These are phyloP conservation scores for Hebeloma cylindrosporum DNA, from an alignment of 768 basidiomycete species.

Conservation along the genomic window DNA sequence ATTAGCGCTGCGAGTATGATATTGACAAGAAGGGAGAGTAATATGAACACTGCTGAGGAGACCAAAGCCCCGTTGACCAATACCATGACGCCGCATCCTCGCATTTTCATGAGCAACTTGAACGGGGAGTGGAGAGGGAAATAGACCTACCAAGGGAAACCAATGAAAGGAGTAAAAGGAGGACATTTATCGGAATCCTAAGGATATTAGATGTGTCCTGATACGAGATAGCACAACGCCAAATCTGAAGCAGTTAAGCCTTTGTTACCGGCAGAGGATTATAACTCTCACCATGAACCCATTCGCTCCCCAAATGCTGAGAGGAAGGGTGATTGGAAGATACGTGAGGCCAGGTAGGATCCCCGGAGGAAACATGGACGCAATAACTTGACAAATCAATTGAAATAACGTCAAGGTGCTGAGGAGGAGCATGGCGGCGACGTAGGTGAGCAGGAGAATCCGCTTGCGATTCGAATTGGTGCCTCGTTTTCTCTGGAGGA, in stretches of 20 bases:
- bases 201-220: background rate
- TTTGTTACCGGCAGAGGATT: background rate
- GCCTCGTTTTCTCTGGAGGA: background rate
- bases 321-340: constrained; percentile 6
- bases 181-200: background rate
- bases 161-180: constrained; percentile 2
- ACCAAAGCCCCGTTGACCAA: constrained; percentile 1
- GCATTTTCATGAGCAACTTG: background rate
- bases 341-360: constrained; percentile 1
- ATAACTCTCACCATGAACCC: constrained; percentile 7
- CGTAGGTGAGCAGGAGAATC: constrained; percentile 5
- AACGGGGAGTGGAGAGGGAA: background rate
- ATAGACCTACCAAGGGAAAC: constrained; percentile 3
- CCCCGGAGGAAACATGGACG: too few relatives aligned
- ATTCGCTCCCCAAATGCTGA: constrained; percentile 15
- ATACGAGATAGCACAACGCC: constrained; percentile 13
- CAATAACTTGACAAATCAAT: too few relatives aligned
- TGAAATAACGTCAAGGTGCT: constrained; percentile 6
- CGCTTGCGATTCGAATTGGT: constrained; percentile 2
- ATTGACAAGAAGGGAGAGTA: constrained; percentile 1
- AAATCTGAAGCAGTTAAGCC: constrained; percentile 2
- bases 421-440: constrained; percentile 4
- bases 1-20: constrained; percentile 8
- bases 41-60: constrained; percentile 5
- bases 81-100: background rate